Evolutionary conservation across 2,329 filamentous ascomycete species (phyloP).

Genomic region (Ilyonectria destructans): DNA sequence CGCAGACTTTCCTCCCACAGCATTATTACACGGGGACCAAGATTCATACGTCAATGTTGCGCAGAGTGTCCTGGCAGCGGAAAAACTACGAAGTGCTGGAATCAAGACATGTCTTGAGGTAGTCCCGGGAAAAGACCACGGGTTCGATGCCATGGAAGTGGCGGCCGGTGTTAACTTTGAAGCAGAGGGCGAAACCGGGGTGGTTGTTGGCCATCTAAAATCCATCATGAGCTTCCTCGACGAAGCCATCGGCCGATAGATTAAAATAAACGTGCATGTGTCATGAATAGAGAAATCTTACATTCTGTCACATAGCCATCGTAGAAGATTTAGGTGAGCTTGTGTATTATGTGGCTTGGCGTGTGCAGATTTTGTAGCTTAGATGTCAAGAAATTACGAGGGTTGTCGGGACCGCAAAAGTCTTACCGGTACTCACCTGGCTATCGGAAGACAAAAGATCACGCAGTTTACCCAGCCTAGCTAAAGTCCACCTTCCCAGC

Average conservation of each 20-base stretch:
- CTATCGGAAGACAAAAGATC: no score
- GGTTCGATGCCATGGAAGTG: not conserved
- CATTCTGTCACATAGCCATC: no score
- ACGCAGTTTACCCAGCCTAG: no score
- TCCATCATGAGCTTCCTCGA: not conserved
- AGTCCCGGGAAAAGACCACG: not conserved
- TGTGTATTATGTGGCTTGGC: no score
- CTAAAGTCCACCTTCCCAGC: no score
- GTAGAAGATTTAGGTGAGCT: no score
- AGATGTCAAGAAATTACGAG: no score
- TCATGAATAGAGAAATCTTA: no score
- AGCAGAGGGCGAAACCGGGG: not conserved
- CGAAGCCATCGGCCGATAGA: not conserved
- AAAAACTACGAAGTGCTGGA: not conserved
- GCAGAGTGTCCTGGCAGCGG: not conserved
- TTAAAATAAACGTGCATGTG: no score
- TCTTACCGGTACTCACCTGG: no score
- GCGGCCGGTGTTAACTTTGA: not conserved
- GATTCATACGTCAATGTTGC: not conserved
- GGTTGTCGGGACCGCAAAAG: no score
- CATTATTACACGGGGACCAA: not conserved
- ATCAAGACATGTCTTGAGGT: not conserved
- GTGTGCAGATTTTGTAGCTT: no score
- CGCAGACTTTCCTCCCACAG: not conserved
- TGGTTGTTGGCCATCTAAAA: not conserved